Evolutionary conservation across 768 basidiomycete genomes (phyloP).

Genomic region (Lactarius indigo): DNA sequence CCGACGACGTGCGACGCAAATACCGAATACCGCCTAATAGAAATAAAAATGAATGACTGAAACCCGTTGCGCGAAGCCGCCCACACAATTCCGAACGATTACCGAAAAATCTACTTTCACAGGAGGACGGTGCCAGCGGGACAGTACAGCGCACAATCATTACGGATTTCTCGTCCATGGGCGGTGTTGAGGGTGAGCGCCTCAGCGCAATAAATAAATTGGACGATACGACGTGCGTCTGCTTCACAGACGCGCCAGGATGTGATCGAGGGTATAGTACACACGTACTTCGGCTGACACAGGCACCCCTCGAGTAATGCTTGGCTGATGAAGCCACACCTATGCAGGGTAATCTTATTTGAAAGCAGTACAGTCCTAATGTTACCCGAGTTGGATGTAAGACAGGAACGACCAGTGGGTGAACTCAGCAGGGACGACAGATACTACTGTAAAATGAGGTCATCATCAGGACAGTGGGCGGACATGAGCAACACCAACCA

Average conservation of each 20-base stretch:
- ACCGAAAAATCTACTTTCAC: background rate
- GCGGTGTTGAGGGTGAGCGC: background rate
- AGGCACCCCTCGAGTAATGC: background rate
- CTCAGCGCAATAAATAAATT: background rate
- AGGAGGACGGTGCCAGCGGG: background rate
- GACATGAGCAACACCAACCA: background rate
- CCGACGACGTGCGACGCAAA: background rate
- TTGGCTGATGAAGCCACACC: background rate
- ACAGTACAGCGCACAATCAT: background rate
- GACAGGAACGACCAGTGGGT: background rate
- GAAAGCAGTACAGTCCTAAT: slow-evolving; percentile 4
- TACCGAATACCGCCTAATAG: too few relatives aligned
- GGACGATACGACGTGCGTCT: background rate
- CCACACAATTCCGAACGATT: background rate
- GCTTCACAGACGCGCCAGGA: background rate
- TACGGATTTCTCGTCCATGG: background rate
- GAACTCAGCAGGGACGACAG: background rate
- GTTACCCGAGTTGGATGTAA: slow-evolving; percentile 6
- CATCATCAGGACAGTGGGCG: background rate
- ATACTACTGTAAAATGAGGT: slow-evolving; percentile 1
- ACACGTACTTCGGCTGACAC: background rate
- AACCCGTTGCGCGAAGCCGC: background rate
- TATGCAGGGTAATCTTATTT: background rate
- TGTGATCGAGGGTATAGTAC: background rate
- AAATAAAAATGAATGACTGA: too few relatives aligned